Evolutionary conservation across 2,329 filamentous ascomycete species (phyloP).

Genomic region (Arthrobotrys sphaeroides): DNA sequence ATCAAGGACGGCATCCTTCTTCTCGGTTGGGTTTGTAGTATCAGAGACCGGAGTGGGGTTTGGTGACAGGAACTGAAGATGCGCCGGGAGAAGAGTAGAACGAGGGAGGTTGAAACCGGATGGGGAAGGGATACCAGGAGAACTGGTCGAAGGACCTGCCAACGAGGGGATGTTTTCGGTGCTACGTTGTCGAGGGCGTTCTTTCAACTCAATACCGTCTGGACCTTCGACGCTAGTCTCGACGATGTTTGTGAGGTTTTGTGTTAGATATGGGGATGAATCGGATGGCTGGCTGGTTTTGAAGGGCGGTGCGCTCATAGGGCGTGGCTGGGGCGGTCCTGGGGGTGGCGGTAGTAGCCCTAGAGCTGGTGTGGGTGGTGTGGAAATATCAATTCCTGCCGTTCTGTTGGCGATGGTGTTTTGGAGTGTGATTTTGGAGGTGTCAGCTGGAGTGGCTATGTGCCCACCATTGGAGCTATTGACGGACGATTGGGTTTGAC

Average conservation of each 20-base stretch:
- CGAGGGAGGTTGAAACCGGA: slow-evolving; percentile 19
- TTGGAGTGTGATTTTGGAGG: not conserved
- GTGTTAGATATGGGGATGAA: not conserved
- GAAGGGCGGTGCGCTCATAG: slow-evolving; percentile 13
- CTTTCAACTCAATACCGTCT: slow-evolving; percentile 30
- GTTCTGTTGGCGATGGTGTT: not conserved
- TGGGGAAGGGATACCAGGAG: not conserved
- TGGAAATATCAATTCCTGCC: not conserved
- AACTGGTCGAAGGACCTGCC: not conserved
- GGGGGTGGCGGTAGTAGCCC: not conserved
- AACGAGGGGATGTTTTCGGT: slow-evolving; percentile 11
- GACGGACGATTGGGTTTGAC: not conserved
- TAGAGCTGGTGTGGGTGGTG: not conserved
- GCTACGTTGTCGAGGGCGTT: not conserved
- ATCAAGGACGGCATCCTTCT: not conserved
- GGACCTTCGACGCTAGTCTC: slow-evolving; percentile 13
- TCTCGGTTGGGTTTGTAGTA: not conserved
- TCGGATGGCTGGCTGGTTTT: not conserved
- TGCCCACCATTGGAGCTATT: not conserved
- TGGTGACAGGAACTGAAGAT: slow-evolving; percentile 19
- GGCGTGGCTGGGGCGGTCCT: not conserved
- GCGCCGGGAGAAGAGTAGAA: slow-evolving; percentile 26
- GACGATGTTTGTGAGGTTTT: slow-evolving; percentile 23
- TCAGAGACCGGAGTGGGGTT: not conserved
- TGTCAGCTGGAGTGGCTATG: not conserved